These are phyloP conservation scores for Ananas comosus DNA, from an alignment of 176 grass and related monocot genomes.

Conservation along the genomic window DNA sequence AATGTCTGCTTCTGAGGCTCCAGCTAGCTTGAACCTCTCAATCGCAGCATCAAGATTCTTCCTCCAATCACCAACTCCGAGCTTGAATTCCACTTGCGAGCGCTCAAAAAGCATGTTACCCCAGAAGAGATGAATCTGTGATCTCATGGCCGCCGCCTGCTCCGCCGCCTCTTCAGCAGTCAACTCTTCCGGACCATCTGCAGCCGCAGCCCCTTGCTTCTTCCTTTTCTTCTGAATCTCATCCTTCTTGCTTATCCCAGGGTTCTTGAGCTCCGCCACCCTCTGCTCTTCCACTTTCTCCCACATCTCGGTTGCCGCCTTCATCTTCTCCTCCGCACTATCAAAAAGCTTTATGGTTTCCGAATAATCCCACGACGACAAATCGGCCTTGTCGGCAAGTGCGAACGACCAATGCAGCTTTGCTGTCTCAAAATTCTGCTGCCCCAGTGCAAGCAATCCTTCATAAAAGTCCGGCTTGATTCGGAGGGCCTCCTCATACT, in stretches of 20 bases:
- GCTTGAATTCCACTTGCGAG: conserved; percentile 94
- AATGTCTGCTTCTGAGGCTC: conserved; percentile 90
- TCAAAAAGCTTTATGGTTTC: conserved; percentile 83
- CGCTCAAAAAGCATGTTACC: conserved; percentile 99
- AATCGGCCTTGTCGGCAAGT: conserved; percentile 74
- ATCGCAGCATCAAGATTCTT: conserved; percentile 79
- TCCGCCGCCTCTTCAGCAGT: conserved; percentile 70
- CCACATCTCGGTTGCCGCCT: conserved; percentile 90
- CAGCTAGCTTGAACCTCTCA: conserved; percentile 84
- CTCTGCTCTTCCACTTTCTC: conserved; percentile 91
- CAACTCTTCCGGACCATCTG: conserved; percentile 56
- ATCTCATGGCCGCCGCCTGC: conserved; percentile 79
- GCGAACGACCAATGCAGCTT: conserved; percentile 97
- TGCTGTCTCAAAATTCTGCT: conserved; percentile 94
- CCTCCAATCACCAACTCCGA: conserved; percentile 63
- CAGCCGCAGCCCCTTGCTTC: conserved; percentile 32
- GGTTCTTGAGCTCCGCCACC: conserved; percentile 61
- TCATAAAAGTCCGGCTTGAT: conserved; percentile 99
- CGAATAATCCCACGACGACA: conserved; percentile 63
- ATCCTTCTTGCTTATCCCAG: conserved; percentile 44
- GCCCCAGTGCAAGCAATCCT: conserved; percentile 91
- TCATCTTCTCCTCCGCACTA: conserved; percentile 86
- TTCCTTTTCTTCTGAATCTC: conserved; percentile 63
- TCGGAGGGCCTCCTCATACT: conserved; percentile 70
- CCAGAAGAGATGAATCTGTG: conserved; percentile 98